Evolutionary conservation across 805 yeast species (phyloP), one percentile per base, ranked within the genome.

Genomic region (Lipomyces yamadae): DNA sequence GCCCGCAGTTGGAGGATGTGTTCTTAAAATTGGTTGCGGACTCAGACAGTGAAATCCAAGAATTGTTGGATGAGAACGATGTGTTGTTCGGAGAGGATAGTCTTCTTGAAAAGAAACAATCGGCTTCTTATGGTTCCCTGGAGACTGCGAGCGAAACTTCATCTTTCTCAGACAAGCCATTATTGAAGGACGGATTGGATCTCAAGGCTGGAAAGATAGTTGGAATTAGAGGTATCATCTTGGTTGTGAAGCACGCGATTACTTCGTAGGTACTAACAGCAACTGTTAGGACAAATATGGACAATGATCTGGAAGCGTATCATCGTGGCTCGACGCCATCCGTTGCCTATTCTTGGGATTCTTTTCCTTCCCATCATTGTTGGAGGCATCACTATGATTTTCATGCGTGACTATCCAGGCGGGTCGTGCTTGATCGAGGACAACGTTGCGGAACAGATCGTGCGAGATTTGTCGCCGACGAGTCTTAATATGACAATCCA

Each of bases 1-100:
- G 77, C 2, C 79, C 80, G 8, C 74, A 72, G 57, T 70, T 77
- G 33, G 80, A 77, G 63, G 76, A 72, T 56, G 79, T 76, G 29
- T 78, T 77, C 59, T 64, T 77, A 63, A 68, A 70, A 30, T 69
- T 77, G 24, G 78, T 77, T 32, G 72, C 67, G 15, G 71, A 70
- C 52, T 76, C 76, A 4, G 71, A 68, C 39, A 29, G 48, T 15
- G 71, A 68, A 53, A 66, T 68, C 45, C 62, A 63, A 39, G 70
- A 68, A 18, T 32, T 68, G 37, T 35, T 68, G 53, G 59, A 55
- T 52, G 71, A 68, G 60, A 68, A 68, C 34, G 71, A 68, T 29
- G 60, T 58, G 34, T 37, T 63, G 55, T 45, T 66, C 24, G 61
- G 56, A n/a, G 70, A 65, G 13, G 48, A 57, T 24, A 60, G 61